phyloP scores from a whole-genome alignment of 2,329 filamentous ascomycete species.

The Rutstroemia sp. region DNA sequence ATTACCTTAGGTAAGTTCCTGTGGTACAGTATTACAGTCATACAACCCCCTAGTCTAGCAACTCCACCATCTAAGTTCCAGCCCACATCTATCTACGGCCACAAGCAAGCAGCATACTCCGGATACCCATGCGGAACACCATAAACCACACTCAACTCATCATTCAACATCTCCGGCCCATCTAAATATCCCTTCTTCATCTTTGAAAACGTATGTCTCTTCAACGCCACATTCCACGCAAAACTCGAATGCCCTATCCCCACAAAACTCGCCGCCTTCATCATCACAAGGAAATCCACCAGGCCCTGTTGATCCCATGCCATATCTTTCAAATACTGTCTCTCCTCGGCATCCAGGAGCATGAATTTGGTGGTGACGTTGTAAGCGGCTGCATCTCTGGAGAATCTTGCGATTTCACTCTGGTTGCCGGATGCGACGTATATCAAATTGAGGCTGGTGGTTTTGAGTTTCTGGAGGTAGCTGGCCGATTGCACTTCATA shows the following conservation, averaged over 20 bases:
- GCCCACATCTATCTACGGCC: slow-evolving; percentile 14
- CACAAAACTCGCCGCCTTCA: slow-evolving; percentile 35
- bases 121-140: slow-evolving; percentile 14
- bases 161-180: slow-evolving; percentile 19
- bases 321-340: slow-evolving; percentile 29
- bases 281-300: slow-evolving; percentile 42
- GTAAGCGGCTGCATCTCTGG: slow-evolving; percentile 28
- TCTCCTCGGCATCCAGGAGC: slow-evolving; percentile 32
- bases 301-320: slow-evolving; percentile 40
- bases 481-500: slow-evolving; percentile 29
- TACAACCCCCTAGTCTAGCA: not conserved
- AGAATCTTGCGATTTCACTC: slow-evolving; percentile 32
- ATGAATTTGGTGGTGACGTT: slow-evolving; percentile 35
- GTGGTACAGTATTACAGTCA: too few species aligned
- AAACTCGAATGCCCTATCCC: slow-evolving; percentile 39
- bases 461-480: slow-evolving; percentile 30
- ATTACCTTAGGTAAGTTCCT: too few species aligned
- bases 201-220: slow-evolving; percentile 16
- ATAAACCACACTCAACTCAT: slow-evolving; percentile 24
- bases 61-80: not conserved
- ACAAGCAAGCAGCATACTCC: slow-evolving; percentile 22
- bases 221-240: slow-evolving; percentile 37
- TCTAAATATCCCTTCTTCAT: slow-evolving; percentile 13
- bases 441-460: slow-evolving; percentile 26
- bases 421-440: slow-evolving; percentile 38